A percentile compares a stretch with the other conserved stretches of the same genome.
Conservation (phyloP, 2,329 filamentous ascomycete species). For the Fusarium sp. region DNA sequence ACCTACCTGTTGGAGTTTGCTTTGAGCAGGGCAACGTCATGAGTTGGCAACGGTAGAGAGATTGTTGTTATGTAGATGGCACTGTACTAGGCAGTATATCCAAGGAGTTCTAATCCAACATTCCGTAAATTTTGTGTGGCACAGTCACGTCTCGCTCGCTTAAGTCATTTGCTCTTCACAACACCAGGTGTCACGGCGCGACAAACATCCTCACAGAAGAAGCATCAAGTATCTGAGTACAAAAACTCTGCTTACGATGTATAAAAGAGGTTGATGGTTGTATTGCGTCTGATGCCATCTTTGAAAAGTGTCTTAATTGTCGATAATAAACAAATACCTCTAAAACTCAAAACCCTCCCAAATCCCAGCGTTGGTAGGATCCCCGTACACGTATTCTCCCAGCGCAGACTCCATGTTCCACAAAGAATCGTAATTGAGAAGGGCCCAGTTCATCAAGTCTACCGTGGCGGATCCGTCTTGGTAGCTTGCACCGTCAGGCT, state of each 20-base stretch:
- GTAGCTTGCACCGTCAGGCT: neutral
- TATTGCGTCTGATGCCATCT: neutral
- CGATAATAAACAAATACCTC: neutral
- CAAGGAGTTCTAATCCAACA: neutral
- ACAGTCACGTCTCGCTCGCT: neutral
- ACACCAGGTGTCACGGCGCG: neutral
- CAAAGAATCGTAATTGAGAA: conserved; percentile 18
- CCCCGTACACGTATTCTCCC: conserved; percentile 27
- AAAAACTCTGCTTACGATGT: neutral
- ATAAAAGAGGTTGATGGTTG: neutral
- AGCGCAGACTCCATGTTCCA: conserved; percentile 32
- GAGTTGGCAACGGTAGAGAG: neutral
- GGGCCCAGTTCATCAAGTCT: conserved; percentile 15
- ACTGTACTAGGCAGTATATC: neutral
- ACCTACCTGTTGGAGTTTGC: conserved; percentile 39
- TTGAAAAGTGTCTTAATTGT: neutral
- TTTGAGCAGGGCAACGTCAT: neutral
- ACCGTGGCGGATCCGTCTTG: conserved; percentile 1
- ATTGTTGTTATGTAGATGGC: neutral
- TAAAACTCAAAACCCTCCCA: conserved; percentile 18
- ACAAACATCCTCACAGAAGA: neutral
- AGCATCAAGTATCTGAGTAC: neutral
- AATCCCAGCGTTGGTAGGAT: neutral
- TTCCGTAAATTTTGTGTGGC: neutral
- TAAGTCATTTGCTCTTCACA: neutral